Evolutionary conservation across 208 protist species (phyloP).

Genomic region (Porcisia hertigi): DNA sequence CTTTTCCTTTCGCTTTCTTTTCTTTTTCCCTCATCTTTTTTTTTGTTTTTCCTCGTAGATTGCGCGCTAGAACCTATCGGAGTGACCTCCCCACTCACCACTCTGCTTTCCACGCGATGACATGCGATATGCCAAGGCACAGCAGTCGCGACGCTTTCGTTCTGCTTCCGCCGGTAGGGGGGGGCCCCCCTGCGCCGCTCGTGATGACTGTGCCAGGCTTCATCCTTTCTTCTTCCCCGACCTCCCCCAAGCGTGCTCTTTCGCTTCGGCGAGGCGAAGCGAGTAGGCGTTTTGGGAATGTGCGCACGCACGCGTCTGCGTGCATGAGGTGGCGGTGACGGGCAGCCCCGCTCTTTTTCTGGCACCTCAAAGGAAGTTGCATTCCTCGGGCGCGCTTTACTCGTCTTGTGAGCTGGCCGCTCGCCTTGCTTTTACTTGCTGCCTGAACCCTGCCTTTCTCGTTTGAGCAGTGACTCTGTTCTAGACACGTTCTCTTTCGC

Average conservation of each 20-base stretch:
- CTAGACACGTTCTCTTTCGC: background rate
- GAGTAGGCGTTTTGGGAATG: background rate
- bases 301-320: background rate
- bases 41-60: conserved; percentile 9
- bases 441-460: background rate
- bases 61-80: background rate
- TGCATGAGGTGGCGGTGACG: background rate
- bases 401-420: background rate
- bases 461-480: background rate
- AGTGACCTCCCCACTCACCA: background rate
- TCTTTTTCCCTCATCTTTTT: conserved; percentile 23
- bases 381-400: background rate
- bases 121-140: background rate
- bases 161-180: background rate
- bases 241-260: background rate
- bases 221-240: background rate
- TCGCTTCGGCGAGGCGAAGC: background rate
- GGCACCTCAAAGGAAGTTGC: background rate
- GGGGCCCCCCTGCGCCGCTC: background rate
- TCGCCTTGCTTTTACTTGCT: background rate
- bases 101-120: background rate
- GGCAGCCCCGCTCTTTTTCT: background rate
- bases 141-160: background rate
- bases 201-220: background rate
- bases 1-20: background rate